Base-by-base conservation (phyloP, 2,329 filamentous ascomycete genomes). In the Fusarium sp. region DNA sequence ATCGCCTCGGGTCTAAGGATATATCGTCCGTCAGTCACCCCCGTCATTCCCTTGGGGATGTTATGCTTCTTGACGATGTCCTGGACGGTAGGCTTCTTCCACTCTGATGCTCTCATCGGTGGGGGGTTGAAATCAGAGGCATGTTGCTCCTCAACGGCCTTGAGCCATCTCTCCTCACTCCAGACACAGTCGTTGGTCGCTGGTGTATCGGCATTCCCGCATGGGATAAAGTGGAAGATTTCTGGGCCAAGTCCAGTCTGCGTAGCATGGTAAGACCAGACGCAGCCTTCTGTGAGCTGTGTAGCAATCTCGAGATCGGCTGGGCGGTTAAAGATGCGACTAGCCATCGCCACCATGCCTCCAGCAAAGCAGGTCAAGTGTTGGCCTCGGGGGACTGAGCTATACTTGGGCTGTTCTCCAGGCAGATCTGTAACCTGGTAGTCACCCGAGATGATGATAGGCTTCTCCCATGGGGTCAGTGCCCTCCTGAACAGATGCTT, bases 1-100 rank as follows among this genome's bases (percentile, higher is more conserved):
- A 95, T 94, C 11, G 93, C 93, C 83, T 95, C 93, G 23, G 93
- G 93, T 67, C 92, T 88, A 52, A 94, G 85, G 34, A 93, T 89
- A 78, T 94, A 94, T 65, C 87, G 87, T 45, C 85, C 82, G 67
- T 92, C 89, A 48, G 83, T 81, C 56, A 92, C 86, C 20, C 84
- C 84, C 4, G 87, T 84, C 79, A 92, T 89, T 23, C 91, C 92
- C 7, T 82, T 83, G 9, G 88, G 86, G 6, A 92, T 75, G 56
- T 76, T 77, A 56, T 77, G 73, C 56, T 76, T 76, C 45, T 75
- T 68, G 39, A 76, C 58, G 27, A 79, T 62, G 16, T 79, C 75
- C 30, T 79, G 68, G 20, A 73, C 71, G 2, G 77, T 77, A 13
- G 77, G 77, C 23, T 70, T 72, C 50, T 76, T 76, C 77, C 77